Evolutionary conservation across 2,329 filamentous ascomycete species (phyloP), one percentile per base, ranked within the genome.

Genomic region (Emergomyces orientalis): DNA sequence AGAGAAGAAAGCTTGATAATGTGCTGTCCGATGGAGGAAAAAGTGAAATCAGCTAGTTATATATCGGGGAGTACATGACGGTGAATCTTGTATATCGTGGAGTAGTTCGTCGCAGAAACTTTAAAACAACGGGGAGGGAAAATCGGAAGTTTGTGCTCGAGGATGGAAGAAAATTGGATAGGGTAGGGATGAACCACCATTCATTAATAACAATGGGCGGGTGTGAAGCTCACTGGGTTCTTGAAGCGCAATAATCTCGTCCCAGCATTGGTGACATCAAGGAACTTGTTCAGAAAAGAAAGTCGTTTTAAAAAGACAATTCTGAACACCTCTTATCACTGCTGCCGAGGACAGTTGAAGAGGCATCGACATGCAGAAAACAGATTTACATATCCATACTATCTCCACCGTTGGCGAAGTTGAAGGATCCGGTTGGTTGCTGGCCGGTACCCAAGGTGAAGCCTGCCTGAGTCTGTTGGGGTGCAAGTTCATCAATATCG

Each of bases 401-500:
- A 72, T 89, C 87, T 68, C 82, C 84, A 66, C 85, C 85, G 72
- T 86, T 81, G 75, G 90, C 90, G 76, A 99, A 99, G 85, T 90
- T 96, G 86, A 97, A 99, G 74, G 89, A 89, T 69, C 89, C 88
- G 4, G 56, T 32, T 37, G 75, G 71, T 73, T 90, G 87, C 71
- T 86, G 82, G 73, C 84, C 86, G 71, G 76, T 79, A 70, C 76
- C 82, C 71, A 76, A 87, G 80, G 72, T 89, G 87, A 77, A 97
- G 89, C 71, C 92, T 85, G 77, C 85, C 73, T 91, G 88, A 67
- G 83, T 85, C 69, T 86, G 83, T 71, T 86, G 83, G 65, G 89
- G 85, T 65, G 84, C 88, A 77, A 91, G 84, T 71, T 95, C 90
- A 66, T 91, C 90, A 69, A 91, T 91, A 71, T 92, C 91, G 66